Percentiles rank a stretch among this genome's conserved stretches.
These are phyloP conservation scores for Ophiobolus disseminans DNA, from an alignment of 2,329 filamentous ascomycete genomes.

Conservation along the genomic window DNA sequence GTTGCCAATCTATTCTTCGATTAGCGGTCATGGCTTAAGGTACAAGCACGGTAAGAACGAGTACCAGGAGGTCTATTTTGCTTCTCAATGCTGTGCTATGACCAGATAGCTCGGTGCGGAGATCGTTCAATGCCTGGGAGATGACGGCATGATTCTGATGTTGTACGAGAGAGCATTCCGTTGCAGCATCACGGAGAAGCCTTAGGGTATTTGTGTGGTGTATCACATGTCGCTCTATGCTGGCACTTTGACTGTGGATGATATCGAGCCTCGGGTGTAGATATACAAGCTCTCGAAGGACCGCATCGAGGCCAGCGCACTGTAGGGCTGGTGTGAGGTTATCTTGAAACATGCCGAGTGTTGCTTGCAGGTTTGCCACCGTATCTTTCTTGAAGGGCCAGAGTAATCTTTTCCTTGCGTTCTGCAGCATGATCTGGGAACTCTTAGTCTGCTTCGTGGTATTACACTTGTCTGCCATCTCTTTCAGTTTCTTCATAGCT, in stretches of 20 bases:
- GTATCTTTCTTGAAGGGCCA: conserved; percentile 9
- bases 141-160: no score
- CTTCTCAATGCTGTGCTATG: not conserved
- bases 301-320: not conserved
- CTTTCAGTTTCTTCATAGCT: not conserved
- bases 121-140: no score
- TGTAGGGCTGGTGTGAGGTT: conserved; percentile 4
- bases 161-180: no score
- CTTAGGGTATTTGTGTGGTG: not conserved
- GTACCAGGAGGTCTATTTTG: no score
- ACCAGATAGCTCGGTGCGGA: no score
- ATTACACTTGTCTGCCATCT: not conserved
- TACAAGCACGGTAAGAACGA: no score
- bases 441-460: not conserved
- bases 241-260: not conserved
- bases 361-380: conserved; percentile 1
- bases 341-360: conserved; percentile 4
- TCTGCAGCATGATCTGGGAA: not conserved
- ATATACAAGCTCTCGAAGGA: not conserved
- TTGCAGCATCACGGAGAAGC: not conserved
- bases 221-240: not conserved
- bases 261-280: not conserved
- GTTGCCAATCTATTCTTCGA: not conserved
- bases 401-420: not conserved
- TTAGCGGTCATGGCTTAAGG: no score